Base-by-base conservation (phyloP, 2,329 filamentous ascomycete genomes). In the Pestalotiopsis sp. region DNA sequence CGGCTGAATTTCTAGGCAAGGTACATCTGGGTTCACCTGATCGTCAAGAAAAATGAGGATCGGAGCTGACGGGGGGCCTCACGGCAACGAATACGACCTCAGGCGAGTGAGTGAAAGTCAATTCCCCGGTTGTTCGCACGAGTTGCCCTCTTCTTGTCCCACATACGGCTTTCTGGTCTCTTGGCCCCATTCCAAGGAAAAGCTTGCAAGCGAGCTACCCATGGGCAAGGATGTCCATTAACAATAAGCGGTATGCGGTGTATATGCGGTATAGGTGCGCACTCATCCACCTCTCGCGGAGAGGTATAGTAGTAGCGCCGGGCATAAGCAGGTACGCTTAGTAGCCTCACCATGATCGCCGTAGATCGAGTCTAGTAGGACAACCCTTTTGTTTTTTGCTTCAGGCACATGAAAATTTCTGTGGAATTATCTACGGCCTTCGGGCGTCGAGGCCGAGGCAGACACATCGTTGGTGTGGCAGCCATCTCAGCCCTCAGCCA, bases 371-470 rank as follows among this genome's bases (percentile, higher is more conserved):
- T 59, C 14, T 58, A 58, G 56, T 12, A n/a, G 45, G 45, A 20
- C 45, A 20, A 20, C 9, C 45, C 11, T 17, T 36, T 36, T 36
- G 31, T 1, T 36, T 31, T 36, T 36, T 36, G 31, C 31, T 36
- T 59, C 57, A 59, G 57, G 59, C 59, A 62, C 59, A 62, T 62
- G 36, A 62, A 62, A 27, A 25, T 62, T 39, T 52, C n/a, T 45
- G 23, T 61, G 12, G 27, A n/a, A n/a, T 39, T 13, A 36, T 20
- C 14, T 36, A 27, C 17, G 13, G 17, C 13, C 12, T 36, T 38
- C 27, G n/a, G n/a, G 5, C 4, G n/a, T 62, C 14, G 59, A 36
- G 59, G 36, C 59, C 59, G 59, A 62, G 59, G 59, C 59, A 62
- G 59, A 13, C 38, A 14, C 17, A 62, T 62, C 31, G 59, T 62